Evolutionary conservation across 495 filamentous ascomycete genomes (phyloP), one percentile per base, ranked within the genome.

Genomic region (Talaromyces ruber): DNA sequence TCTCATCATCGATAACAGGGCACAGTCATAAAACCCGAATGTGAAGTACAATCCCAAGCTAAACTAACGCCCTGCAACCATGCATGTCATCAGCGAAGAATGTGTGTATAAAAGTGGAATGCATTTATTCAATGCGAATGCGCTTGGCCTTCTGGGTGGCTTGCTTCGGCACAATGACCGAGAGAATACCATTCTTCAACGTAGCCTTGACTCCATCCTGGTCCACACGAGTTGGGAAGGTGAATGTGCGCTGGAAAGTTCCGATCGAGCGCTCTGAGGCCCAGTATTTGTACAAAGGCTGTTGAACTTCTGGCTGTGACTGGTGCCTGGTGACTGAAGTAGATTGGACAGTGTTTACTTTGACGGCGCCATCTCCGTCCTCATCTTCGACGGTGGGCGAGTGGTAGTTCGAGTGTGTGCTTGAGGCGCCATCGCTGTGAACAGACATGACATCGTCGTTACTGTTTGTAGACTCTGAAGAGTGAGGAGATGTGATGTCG

Each of bases 221-320:
- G 70, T 97, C 86, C 34, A 97, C 82, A 11, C 83, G 81, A 7
- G 71, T 71, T 0, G 91, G 84, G 81, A 98, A 96, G 59, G 69
- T 82, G 79, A 97, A 97, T 26, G 77, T 79, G 59, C 92, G 84
- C 37, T 84, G 79, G 80, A 97, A 98, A 58, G 88, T 80, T 65
- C 93, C 93, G 58, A 91, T 76, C 7, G 78, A 84, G 65, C 93
- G 88, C 81, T 98, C 93, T 26, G 81, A 81, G 50, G 88, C 81
- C 91, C 90, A 94, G 78, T 87, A 96, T 73, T 84, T 86, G 68
- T 76, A 74, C 51, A 72, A 59, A 4, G 78, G 72, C 67, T 78
- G 37, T 24, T 70, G 55, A 56, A n/a, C 29, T 6, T 18, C 54
- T 57, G 26, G 54, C 26, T 74, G 64, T 58, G 74, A 57, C 63